phyloP scores from a whole-genome alignment of 805 yeast genomes.

The Lipomyces spencermartinsiae region DNA sequence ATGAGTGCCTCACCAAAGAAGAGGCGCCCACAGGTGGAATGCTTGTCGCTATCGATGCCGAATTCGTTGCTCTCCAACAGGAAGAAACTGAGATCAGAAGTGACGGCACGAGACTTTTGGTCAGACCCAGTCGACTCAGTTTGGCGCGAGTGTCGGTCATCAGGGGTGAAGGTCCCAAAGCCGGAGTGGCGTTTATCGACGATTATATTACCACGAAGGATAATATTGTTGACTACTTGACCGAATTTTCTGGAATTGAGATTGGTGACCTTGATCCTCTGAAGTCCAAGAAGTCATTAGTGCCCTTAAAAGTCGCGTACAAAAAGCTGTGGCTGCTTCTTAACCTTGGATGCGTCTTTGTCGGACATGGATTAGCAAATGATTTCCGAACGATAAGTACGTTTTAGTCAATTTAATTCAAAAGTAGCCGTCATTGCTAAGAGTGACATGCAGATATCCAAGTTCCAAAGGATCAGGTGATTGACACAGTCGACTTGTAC shows the following conservation, averaged over 20 bases:
- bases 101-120: conserved; percentile 70
- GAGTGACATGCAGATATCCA: conserved; percentile 57
- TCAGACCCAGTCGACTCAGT: conserved; percentile 76
- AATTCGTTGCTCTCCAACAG: conserved; percentile 81
- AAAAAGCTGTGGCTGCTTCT: conserved; percentile 87
- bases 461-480: conserved; percentile 82
- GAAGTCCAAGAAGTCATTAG: conserved; percentile 69
- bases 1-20: conserved; percentile 65
- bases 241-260: conserved; percentile 92
- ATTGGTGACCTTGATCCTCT: conserved; percentile 84
- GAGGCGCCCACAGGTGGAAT: conserved; percentile 80
- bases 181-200: conserved; percentile 85
- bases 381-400: conserved; percentile 86
- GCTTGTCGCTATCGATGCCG: conserved; percentile 93
- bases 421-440: neutral
- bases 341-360: conserved; percentile 87
- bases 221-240: conserved; percentile 78
- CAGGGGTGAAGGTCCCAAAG: conserved; percentile 63
- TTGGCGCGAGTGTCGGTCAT: conserved; percentile 90
- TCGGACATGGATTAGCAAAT: conserved; percentile 91
- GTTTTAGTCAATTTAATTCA: neutral
- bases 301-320: conserved; percentile 74
- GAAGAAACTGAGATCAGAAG: conserved; percentile 80
- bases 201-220: conserved; percentile 82
- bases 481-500: conserved; percentile 86